These are phyloP conservation scores for Gastrolobium bilobum DNA, from an alignment of 306 rosid species.

Conservation along the genomic window DNA sequence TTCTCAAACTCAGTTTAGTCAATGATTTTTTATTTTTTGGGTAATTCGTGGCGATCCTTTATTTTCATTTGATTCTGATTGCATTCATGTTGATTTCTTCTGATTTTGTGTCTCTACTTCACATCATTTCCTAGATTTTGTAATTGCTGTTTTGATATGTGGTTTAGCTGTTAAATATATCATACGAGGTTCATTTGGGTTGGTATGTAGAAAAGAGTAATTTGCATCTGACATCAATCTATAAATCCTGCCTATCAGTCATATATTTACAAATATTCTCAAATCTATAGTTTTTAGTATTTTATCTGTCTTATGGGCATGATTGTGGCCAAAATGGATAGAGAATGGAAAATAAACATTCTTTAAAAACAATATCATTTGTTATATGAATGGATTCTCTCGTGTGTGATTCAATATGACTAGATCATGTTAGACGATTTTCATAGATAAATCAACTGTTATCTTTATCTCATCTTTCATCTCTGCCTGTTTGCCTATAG, in stretches of 20 bases:
- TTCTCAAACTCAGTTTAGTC: conserved; percentile 23
- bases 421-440: too few relatives aligned
- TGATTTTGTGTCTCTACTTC: conserved; percentile 3
- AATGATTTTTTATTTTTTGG: not conserved
- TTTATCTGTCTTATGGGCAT: not conserved
- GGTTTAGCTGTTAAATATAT: not conserved
- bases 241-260: conserved; percentile 3
- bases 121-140: conserved; percentile 6
- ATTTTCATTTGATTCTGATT: conserved; percentile 13
- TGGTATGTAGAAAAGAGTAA: not conserved
- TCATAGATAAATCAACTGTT: too few relatives aligned
- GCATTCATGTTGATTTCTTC: conserved; percentile 22
- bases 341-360: not conserved
- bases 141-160: conserved; percentile 27
- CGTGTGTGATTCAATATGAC: too few relatives aligned
- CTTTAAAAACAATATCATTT: not conserved
- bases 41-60: not conserved
- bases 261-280: not conserved
- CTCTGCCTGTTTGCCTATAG: too few relatives aligned
- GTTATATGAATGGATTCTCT: not conserved
- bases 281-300: not conserved
- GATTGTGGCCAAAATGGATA: conserved; percentile 8
- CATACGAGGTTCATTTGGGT: conserved; percentile 17
- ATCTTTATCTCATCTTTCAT: too few relatives aligned
- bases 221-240: not conserved